Base-by-base conservation (phyloP, 2,329 filamentous ascomycete genomes). In the Keithomyces neogunnii region DNA sequence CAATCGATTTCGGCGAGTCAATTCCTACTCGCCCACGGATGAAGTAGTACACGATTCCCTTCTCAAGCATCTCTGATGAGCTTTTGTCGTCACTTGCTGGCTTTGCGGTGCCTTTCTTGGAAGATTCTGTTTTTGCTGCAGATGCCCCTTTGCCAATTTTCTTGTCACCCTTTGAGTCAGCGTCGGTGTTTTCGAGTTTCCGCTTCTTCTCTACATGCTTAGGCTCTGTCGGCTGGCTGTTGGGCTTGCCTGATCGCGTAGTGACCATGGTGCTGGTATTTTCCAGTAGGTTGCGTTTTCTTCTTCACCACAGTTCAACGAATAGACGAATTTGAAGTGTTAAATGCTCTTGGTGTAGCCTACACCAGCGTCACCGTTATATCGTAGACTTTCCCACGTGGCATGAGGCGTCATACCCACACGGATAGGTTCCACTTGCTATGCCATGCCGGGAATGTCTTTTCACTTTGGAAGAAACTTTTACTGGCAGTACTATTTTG, bases 41-140 rank as follows among this genome's bases (percentile, higher is more conserved):
- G 73, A 95, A 95, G 76, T 95, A 95, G 73, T 95, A 95, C 58
- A 96, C 84, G 59, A 93, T 79, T 3, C 90, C 90, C 62, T 93
- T 95, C 63, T 96, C 90, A 2, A 95, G 75, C 29, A 95, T 82
- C 5, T 5, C 6, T 1, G 40, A 13, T 30, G 26, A 28, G 4
- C 26, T 26, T n/a, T 29, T 30, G 40, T 40, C 3, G 9, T 26
- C n/a, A 6, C 11, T 39, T 2, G 40, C 40, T 30, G 40, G 6
- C 28, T 44, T 44, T 44, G 40, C 26, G 40, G n/a, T 11, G 29
- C 5, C 26, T 30, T 30, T 10, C 5, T 26, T 29, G 26, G 5
- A 3, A 8, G 26, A 4, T 13, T 44, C 26, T 44, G 40, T 7
- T 5, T 30, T 10, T 3, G 40, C 40, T 11, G 26, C 9, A 9